Base-by-base conservation (phyloP, 2,329 filamentous ascomycete species). In the Ophiostoma australiae region DNA sequence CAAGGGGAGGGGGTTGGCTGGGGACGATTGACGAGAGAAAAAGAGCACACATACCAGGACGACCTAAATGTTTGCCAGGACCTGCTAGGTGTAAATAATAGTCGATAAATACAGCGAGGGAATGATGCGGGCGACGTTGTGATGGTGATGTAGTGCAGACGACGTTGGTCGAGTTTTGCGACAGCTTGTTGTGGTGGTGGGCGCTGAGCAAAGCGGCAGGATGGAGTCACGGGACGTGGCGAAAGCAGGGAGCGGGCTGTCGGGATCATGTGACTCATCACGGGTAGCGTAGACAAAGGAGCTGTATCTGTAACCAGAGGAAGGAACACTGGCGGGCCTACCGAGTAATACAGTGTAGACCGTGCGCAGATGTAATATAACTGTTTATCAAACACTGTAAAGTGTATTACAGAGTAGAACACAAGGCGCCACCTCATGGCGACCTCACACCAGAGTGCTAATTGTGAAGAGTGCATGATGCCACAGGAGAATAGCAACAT, bases 101-200 rank as follows among this genome's bases (percentile, higher is more conserved):
- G 72, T 73, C 74, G 78, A 78, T 77, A 75, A 72, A 78, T 78
- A 76, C 72, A 78, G 72, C 58, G 67, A 72, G 72, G 70, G 74
- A 78, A 78, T 71, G 73, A 77, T 77, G 75, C 73, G 71, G 73
- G 73, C 55, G 74, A 74, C 69, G 74, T 74, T 74, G 71, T 65
- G 75, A 75, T 72, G 73, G 73, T 69, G 69, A 70, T 69, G 70
- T 65, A 44, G 69, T 72, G 70, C 48, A 37, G 67, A 63, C 74
- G 72, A 73, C 44, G 68, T 70, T 37, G 63, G 70, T 71, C 39
- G 70, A 75, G 74, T 72, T 75, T 75, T 75, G 73, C 72, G 71
- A 72, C 74, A 75, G 73, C 72, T 74, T 75, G 76, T 76, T 74
- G 75, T 75, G 76, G 73, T 69, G 67, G 73, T 67, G 63, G 69